phyloP scores from a whole-genome alignment of 768 basidiomycete genomes.

The Leccinum subtestaceum region DNA sequence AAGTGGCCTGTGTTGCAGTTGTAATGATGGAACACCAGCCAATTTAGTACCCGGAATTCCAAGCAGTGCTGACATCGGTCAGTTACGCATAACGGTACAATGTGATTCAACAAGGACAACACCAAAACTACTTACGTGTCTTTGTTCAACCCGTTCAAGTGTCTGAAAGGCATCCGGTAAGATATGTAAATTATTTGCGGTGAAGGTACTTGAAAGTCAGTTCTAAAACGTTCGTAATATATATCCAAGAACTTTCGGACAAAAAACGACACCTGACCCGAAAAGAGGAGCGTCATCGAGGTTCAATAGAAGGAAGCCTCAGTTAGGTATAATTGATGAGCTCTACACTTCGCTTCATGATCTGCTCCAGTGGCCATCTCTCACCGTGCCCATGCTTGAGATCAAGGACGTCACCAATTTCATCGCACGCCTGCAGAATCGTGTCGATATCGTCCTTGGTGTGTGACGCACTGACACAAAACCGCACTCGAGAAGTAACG shows the following conservation, averaged over 20 bases:
- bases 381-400: slow-evolving; percentile 75
- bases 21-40: no score
- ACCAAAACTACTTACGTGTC: not conserved
- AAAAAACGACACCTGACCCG: slow-evolving; percentile 3
- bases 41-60: not conserved
- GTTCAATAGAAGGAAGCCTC: not conserved
- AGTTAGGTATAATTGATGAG: slow-evolving; percentile 47
- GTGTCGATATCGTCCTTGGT: slow-evolving; percentile 96
- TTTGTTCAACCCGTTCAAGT: not conserved
- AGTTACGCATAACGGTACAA: not conserved
- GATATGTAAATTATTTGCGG: slow-evolving; percentile 28
- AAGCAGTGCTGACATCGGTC: not conserved
- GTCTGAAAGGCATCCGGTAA: slow-evolving; percentile 16
- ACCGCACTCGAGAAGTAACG: slow-evolving; percentile 83
- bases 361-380: slow-evolving; percentile 77
- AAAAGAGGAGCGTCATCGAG: slow-evolving; percentile 1
- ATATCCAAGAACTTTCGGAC: slow-evolving; percentile 24
- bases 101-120: not conserved
- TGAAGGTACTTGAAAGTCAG: slow-evolving; percentile 19
- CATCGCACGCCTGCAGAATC: slow-evolving; percentile 83
- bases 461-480: slow-evolving; percentile 93
- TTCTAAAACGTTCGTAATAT: slow-evolving; percentile 12
- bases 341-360: slow-evolving; percentile 70
- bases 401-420: slow-evolving; percentile 86
- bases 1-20: no score